A percentile compares a stretch with the other conserved stretches of the same genome.
phyloP scores from a whole-genome alignment of 495 filamentous ascomycete species.

The Podospora sp. region DNA sequence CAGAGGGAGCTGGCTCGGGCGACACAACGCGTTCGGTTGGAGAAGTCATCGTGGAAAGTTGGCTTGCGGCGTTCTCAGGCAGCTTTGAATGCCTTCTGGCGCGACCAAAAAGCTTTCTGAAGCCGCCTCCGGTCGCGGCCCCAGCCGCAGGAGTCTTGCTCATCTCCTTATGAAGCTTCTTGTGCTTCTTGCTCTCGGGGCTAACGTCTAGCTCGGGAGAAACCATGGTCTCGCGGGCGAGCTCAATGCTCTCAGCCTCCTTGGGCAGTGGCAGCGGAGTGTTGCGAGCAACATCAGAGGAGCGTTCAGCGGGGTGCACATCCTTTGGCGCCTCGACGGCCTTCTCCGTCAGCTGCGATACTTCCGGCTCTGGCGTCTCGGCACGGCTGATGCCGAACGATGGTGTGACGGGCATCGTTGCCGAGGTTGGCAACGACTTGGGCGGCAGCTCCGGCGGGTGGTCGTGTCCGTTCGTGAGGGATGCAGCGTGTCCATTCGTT shows the following conservation, averaged over 20 bases:
- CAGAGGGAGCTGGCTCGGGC: slow-evolving; percentile 13
- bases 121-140: slow-evolving; percentile 42
- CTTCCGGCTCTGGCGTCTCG: slow-evolving; percentile 27
- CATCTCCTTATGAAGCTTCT: slow-evolving; percentile 61
- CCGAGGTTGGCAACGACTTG: slow-evolving; percentile 30
- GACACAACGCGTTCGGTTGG: slow-evolving; percentile 26
- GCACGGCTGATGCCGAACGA: slow-evolving; percentile 18
- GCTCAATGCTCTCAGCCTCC: slow-evolving; percentile 41
- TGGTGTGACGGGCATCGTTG: slow-evolving; percentile 15
- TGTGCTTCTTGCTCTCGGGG: slow-evolving; percentile 51
- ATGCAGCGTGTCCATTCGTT: slow-evolving; percentile 33
- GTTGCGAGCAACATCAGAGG: slow-evolving; percentile 34
- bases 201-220: slow-evolving; percentile 50
- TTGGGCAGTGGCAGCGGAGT: slow-evolving; percentile 46
- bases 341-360: slow-evolving; percentile 34
- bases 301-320: slow-evolving; percentile 43
- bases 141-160: slow-evolving; percentile 36
- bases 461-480: slow-evolving; percentile 34
- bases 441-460: slow-evolving; percentile 39
- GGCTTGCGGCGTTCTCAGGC: slow-evolving; percentile 49
- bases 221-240: slow-evolving; percentile 43
- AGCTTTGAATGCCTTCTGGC: slow-evolving; percentile 59
- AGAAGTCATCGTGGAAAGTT: slow-evolving; percentile 41
- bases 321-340: slow-evolving; percentile 37
- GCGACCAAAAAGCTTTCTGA: slow-evolving; percentile 66